Evolutionary conservation across 164 flowering plant genomes (phyloP).

Genomic region (Dillenia turbinata): DNA sequence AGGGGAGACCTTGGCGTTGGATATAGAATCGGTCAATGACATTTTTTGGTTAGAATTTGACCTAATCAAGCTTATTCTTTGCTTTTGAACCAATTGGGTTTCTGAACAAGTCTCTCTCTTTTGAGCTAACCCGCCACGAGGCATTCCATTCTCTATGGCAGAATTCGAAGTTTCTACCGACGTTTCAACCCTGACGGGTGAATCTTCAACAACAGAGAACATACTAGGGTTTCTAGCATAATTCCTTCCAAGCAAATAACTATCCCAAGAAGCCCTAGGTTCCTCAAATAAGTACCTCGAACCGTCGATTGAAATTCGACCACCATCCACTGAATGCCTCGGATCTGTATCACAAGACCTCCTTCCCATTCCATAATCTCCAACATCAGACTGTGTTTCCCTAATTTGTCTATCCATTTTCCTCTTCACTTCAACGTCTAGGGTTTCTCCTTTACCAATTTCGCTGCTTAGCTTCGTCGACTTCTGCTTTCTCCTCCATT

Average conservation of each 20-base stretch:
- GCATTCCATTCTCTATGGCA: conserved; percentile 18
- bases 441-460: conserved; percentile 19
- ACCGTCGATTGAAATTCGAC: conserved; percentile 61
- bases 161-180: too few species aligned
- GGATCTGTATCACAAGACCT: conserved; percentile 63
- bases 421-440: conserved; percentile 39
- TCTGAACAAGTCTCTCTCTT: conserved; percentile 33
- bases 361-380: conserved; percentile 83
- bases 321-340: conserved; percentile 44
- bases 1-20: conserved; percentile 43
- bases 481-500: conserved; percentile 81
- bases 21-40: conserved; percentile 16
- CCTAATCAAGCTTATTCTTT: conserved; percentile 42
- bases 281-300: conserved; percentile 70
- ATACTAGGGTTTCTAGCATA: conserved; percentile 29
- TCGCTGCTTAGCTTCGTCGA: conserved; percentile 31
- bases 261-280: conserved; percentile 97
- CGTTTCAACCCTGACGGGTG: background rate
- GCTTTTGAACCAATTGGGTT: conserved; percentile 15
- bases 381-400: conserved; percentile 76
- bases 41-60: conserved; percentile 29
- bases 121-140: conserved; percentile 43
- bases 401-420: conserved; percentile 40
- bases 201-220: conserved; percentile 42
- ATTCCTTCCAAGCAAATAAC: conserved; percentile 54